Evolutionary conservation across 345 rosid genomes (phyloP), one percentile per base, ranked within the genome.

Genomic region (Cardamine occulta): DNA sequence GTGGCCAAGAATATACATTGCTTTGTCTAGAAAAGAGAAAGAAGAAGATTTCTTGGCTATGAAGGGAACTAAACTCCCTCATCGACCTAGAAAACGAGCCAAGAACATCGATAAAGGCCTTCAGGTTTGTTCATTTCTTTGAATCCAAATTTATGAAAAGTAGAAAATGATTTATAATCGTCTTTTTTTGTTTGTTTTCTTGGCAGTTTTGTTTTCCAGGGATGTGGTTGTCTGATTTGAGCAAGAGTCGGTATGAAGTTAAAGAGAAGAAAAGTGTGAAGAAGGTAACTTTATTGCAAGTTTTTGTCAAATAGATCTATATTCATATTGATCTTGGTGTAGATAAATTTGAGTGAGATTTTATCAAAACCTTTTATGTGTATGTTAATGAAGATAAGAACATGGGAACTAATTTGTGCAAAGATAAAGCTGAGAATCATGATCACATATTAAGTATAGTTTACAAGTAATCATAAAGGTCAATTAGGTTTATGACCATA

Each of bases 161-260:
- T 14, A 18, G 2, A 35, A 34, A 26, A 14, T 53, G 17, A 39
- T 34, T 51, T 21, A 48, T 3, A 52, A 10, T 21, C 0, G 7
- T 7, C 11, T 13, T 49, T 3, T 49, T 63, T 17, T 52, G 40
- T 63, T n/a, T 58, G 8, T 55, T 66, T 45, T 17, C 63, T 67
- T 54, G 77, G 85, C 86, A 87, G 91, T 85, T 80, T 79, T 87
- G 91, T 82, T 87, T 82, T 71, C 88, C 91, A 53, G 91, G 91
- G 77, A 79, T 85, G 88, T 87, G 84, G 84, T 77, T 87, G 13
- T 74, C 91, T 35, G 88, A 87, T 37, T 73, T 87, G 79, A 83
- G 74, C 13, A 87, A 82, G 80, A 79, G 84, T 66, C 75, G 88
- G 23, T 87, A 87, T 63, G 91, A 87, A 77, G 91, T 87, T 73